A percentile compares a stretch with the other conserved stretches of the same genome.
These are phyloP conservation scores for Clonostachys chloroleuca DNA, from an alignment of 2,329 filamentous ascomycete genomes.

Conservation along the genomic window DNA sequence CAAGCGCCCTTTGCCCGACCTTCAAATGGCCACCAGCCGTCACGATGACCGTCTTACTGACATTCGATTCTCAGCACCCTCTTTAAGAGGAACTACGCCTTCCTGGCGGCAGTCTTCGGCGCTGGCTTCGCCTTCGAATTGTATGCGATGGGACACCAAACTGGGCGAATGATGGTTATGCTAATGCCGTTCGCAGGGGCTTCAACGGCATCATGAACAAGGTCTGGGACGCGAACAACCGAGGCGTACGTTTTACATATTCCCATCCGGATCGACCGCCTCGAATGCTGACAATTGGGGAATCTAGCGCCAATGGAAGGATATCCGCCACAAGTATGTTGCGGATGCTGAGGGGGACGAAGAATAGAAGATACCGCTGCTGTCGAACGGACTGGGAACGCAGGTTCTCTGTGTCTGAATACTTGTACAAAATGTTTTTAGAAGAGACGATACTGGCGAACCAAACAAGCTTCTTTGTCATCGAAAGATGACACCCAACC, in stretches of 20 bases:
- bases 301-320: constrained; percentile 95
- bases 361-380: constrained; percentile 19
- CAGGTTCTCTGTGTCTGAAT: constrained; percentile 14
- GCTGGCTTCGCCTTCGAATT: constrained; percentile 90
- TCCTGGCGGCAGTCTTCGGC: constrained; percentile 82
- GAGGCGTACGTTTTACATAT: constrained; percentile 64
- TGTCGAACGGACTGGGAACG: not conserved
- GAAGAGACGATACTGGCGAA: constrained; percentile 1
- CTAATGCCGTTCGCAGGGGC: constrained; percentile 46
- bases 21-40: constrained; percentile 7
- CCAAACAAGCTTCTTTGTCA: not conserved
- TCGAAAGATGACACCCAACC: too few relatives aligned
- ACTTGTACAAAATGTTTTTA: constrained; percentile 1
- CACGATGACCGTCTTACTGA: constrained; percentile 7
- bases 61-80: constrained; percentile 56
- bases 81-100: constrained; percentile 82
- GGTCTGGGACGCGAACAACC: constrained; percentile 89
- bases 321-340: constrained; percentile 89
- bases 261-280: not conserved
- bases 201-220: constrained; percentile 81
- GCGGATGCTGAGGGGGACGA: constrained; percentile 65
- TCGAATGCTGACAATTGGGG: too few relatives aligned
- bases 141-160: constrained; percentile 48
- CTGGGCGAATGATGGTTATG: not conserved
- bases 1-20: constrained; percentile 20